Percentiles rank a stretch among this genome's conserved stretches.
phyloP scores from a whole-genome alignment of 441 rosid species.

The Jatropha podagrica region DNA sequence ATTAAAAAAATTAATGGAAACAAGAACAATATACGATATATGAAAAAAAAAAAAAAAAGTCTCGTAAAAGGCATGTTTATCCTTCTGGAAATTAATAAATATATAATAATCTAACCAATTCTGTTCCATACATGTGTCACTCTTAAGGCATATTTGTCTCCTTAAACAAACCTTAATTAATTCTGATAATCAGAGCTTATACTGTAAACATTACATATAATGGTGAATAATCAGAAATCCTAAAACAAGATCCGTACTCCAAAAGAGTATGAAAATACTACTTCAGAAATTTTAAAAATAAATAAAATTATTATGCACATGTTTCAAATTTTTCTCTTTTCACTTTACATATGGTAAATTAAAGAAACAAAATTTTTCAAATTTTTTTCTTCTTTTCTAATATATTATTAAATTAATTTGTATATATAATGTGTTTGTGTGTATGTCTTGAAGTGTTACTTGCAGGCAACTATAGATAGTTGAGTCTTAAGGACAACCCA shows the following conservation, averaged over 20 bases:
- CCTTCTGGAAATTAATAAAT: neutral
- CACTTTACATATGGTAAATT: too few species aligned
- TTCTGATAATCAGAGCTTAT: too few species aligned
- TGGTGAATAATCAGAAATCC: too few species aligned
- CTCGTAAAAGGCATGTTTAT: constrained; percentile 17
- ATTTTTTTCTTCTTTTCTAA: too few species aligned
- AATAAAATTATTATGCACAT: too few species aligned
- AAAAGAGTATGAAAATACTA: too few species aligned
- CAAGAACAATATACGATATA: constrained; percentile 3
- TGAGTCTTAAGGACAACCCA: constrained; percentile 13
- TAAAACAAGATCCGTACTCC: too few species aligned
- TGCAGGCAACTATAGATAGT: neutral
- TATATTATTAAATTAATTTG: too few species aligned
- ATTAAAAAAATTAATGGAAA: neutral
- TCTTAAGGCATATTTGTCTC: constrained; percentile 21
- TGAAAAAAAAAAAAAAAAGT: neutral
- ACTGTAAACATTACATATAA: too few species aligned
- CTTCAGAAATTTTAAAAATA: too few species aligned
- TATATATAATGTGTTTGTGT: neutral
- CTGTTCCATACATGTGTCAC: neutral
- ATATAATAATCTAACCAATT: neutral
- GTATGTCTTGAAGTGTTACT: neutral
- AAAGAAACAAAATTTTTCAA: too few species aligned
- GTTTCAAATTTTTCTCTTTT: too few species aligned
- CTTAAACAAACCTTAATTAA: neutral